Conservation (phyloP, 768 basidiomycete species). For the Hypsizygus marmoreus region DNA sequence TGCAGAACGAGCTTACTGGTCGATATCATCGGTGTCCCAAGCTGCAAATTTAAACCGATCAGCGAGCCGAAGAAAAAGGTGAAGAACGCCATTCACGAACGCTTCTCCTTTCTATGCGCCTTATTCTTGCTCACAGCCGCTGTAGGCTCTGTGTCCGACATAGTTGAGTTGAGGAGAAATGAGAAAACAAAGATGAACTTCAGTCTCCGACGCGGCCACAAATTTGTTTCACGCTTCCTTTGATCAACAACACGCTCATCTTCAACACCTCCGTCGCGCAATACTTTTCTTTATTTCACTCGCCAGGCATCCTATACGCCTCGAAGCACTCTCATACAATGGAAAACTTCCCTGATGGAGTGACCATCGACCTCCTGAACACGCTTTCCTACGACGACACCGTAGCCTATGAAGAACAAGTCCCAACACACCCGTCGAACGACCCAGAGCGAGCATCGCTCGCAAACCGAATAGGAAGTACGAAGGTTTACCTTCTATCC, state of each 20-base stretch:
- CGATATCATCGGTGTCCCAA: slow-evolving; percentile 99
- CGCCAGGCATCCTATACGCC: too few species aligned
- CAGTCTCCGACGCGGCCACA: slow-evolving; percentile 2
- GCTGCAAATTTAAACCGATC: slow-evolving; percentile 54
- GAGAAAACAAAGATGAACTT: slow-evolving; percentile 10
- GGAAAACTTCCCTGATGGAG: slow-evolving; percentile 47
- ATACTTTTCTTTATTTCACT: slow-evolving; percentile 11
- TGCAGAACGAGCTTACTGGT: slow-evolving; percentile 77
- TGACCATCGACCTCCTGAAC: slow-evolving; percentile 29
- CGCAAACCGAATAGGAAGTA: slow-evolving; percentile 67
- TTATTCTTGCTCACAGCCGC: slow-evolving; percentile 78
- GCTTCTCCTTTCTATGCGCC: slow-evolving; percentile 91
- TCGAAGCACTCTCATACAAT: slow-evolving; percentile 38
- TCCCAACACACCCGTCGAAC: slow-evolving; percentile 34
- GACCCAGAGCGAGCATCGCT: slow-evolving; percentile 40
- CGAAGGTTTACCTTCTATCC: slow-evolving; percentile 77
- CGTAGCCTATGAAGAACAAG: slow-evolving; percentile 59
- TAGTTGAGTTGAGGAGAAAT: slow-evolving; percentile 19
- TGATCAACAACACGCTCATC: slow-evolving; percentile 4
- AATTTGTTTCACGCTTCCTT: slow-evolving; percentile 15
- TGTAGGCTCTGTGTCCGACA: slow-evolving; percentile 47
- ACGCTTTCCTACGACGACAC: slow-evolving; percentile 57
- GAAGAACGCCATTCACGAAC: slow-evolving; percentile 46
- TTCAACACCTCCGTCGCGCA: slow-evolving; percentile 1
- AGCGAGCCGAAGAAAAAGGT: slow-evolving; percentile 10